These are phyloP conservation scores for Hemisphaericaspora xylanilytica DNA, from an alignment of 1,139 yeast genomes.

Conservation along the genomic window DNA sequence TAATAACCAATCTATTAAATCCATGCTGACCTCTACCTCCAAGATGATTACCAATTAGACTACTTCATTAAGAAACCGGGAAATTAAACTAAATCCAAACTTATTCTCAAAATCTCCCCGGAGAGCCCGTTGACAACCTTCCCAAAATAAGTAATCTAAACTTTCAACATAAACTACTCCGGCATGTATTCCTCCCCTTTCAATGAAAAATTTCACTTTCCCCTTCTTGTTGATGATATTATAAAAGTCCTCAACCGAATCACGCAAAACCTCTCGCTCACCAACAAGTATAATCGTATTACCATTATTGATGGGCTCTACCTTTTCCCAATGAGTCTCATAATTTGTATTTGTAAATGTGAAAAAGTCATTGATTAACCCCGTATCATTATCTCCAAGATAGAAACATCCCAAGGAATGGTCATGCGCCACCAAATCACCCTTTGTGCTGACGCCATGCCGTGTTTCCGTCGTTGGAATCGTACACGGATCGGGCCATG, in stretches of 20 bases:
- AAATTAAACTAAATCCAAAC: conserved; percentile 16
- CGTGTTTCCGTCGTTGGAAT: conserved; percentile 19
- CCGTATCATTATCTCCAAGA: conserved; percentile 20
- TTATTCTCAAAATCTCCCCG: conserved; percentile 28
- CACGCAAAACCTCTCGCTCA: conserved; percentile 36
- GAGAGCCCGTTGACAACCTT: conserved; percentile 25
- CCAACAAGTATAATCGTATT: conserved; percentile 35
- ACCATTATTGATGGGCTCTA: conserved; percentile 26
- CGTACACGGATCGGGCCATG: conserved; percentile 35
- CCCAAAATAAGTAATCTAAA: conserved; percentile 25
- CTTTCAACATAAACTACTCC: conserved; percentile 30
- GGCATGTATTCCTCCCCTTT: conserved; percentile 35
- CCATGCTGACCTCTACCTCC: too few relatives aligned
- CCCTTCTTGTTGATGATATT: conserved; percentile 19
- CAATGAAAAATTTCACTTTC: conserved; percentile 21
- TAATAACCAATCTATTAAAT: too few relatives aligned
- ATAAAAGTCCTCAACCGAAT: conserved; percentile 24
- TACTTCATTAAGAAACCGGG: conserved; percentile 9
- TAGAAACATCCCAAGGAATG: conserved; percentile 31
- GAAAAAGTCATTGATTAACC: conserved; percentile 13
- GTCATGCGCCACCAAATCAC: conserved; percentile 33
- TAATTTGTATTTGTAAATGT: conserved; percentile 25
- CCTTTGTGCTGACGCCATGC: conserved; percentile 24
- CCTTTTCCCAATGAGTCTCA: conserved; percentile 29
- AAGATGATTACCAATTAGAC: too few relatives aligned